Percentiles rank a stretch among this genome's conserved stretches.
Conservation (phyloP, 2,329 filamentous ascomycete genomes). For the Fusarium annulatum region DNA sequence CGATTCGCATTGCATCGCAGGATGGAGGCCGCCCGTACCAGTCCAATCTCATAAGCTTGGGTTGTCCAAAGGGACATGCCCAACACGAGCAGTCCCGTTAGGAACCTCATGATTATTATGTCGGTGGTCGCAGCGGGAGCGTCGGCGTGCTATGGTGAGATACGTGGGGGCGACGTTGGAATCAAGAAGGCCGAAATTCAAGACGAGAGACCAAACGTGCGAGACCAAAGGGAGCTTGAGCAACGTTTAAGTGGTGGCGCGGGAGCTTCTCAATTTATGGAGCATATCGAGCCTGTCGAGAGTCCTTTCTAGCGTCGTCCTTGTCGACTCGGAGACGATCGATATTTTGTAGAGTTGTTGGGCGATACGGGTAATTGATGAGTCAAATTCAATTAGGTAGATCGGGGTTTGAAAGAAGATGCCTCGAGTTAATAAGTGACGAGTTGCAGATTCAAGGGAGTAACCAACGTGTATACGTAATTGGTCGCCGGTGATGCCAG, state of each 20-base stretch:
- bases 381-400: neutral
- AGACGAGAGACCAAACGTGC: neutral
- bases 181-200: conserved; percentile 14
- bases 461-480: conserved; percentile 43
- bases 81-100: conserved; percentile 62
- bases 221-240: conserved; percentile 24
- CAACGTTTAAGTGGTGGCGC: conserved; percentile 34
- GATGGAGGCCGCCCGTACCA: conserved; percentile 57
- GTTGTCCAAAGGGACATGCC: conserved; percentile 65
- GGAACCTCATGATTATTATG: conserved; percentile 63
- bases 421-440: conserved; percentile 11
- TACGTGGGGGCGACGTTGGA: conserved; percentile 13
- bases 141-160: conserved; percentile 15
- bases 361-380: neutral
- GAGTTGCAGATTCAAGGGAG: conserved; percentile 31
- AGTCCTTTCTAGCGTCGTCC: conserved; percentile 8
- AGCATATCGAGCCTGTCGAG: conserved; percentile 31
- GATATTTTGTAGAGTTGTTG: neutral
- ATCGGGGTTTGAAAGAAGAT: conserved; percentile 16
- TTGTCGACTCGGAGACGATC: neutral
- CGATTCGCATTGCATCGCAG: conserved; percentile 2
- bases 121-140: conserved; percentile 17
- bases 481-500: conserved; percentile 44
- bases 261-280: conserved; percentile 38
- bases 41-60: conserved; percentile 66